A percentile compares a stretch with the other conserved stretches of the same genome.
Conservation (phyloP, 2,329 filamentous ascomycete species). For the Penicillium sp. region DNA sequence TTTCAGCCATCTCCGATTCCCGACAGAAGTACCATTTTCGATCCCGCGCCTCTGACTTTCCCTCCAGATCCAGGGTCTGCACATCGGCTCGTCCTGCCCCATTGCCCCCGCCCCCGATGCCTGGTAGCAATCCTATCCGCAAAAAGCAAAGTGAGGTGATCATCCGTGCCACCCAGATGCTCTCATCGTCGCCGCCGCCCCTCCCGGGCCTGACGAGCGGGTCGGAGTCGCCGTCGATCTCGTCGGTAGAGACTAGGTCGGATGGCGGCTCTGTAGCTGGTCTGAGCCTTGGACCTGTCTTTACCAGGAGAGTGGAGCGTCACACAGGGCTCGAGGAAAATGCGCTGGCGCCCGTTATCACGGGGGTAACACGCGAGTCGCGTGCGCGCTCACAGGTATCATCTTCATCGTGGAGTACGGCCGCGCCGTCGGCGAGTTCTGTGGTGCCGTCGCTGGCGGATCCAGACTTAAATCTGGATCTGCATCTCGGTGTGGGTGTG, state of each 20-base stretch:
- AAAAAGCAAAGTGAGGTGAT: constrained; percentile 14
- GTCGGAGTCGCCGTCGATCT: constrained; percentile 30
- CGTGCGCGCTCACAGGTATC: constrained; percentile 15
- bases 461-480: neutral
- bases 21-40: neutral
- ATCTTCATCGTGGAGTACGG: constrained; percentile 29
- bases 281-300: neutral
- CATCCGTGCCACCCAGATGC: constrained; percentile 13
- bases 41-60: neutral
- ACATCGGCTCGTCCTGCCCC: neutral
- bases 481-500: neutral
- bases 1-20: too few species aligned
- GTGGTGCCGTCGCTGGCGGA: constrained; percentile 5
- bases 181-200: constrained; percentile 20
- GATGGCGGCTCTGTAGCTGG: constrained; percentile 17
- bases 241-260: constrained; percentile 32
- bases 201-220: constrained; percentile 36
- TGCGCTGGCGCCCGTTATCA: constrained; percentile 9
- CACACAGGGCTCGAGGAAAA: constrained; percentile 21
- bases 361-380: neutral
- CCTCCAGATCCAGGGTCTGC: neutral
- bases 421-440: constrained; percentile 12
- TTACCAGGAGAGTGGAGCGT: constrained; percentile 5
- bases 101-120: neutral
- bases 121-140: neutral